Evolutionary conservation across 106 monocot genomes (phyloP), one percentile per base, ranked within the genome.

Genomic region (Vanilla planifolia): DNA sequence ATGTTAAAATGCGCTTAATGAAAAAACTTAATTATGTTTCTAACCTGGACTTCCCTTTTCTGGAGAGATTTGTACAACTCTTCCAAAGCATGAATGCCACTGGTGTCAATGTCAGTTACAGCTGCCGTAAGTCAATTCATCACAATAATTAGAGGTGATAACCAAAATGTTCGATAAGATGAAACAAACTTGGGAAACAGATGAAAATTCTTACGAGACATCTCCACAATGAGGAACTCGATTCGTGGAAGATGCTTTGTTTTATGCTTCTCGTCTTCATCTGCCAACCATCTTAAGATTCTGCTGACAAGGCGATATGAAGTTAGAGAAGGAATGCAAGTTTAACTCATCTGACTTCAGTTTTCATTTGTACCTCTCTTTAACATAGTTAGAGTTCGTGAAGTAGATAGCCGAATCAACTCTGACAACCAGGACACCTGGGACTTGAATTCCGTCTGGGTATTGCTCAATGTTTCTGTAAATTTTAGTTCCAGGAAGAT

Each of bases 121-220:
- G 89, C 89, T 89, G 80, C 35, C 74, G 61, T 20, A 26, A 43
- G 5, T 16, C 14, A 59, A 13, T 5, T 47, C 33, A 17, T 57
- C 57, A 3, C 8, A 1, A 2, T 34, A 34, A 57, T 36, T 36
- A 20, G 57, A 57, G 16, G 35, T 35, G 7, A 0, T 21, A 0
- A 21, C 19, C 20, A 20, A 57, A 35, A 20, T 20, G 19, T 13
- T 35, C 8, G 5, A 6, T 37, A 10, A n/a, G n/a, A n/a, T n/a
- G n/a, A n/a, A n/a, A n/a, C n/a, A n/a, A n/a, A n/a, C n/a, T n/a
- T n/a, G 37, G 37, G 5, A 37, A 10, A 37, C 10, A 5, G 5
- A n/a, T n/a, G n/a, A n/a, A n/a, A n/a, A 36, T 28, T 21, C 82
- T 92, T 71, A 87, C 87, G 80, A 32, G 92, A 87, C 87, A 92